Evolutionary conservation across 192 early-diverging fungal species (phyloP), one percentile per base, ranked within the genome.

Genomic region (Rhizophagus sp.): DNA sequence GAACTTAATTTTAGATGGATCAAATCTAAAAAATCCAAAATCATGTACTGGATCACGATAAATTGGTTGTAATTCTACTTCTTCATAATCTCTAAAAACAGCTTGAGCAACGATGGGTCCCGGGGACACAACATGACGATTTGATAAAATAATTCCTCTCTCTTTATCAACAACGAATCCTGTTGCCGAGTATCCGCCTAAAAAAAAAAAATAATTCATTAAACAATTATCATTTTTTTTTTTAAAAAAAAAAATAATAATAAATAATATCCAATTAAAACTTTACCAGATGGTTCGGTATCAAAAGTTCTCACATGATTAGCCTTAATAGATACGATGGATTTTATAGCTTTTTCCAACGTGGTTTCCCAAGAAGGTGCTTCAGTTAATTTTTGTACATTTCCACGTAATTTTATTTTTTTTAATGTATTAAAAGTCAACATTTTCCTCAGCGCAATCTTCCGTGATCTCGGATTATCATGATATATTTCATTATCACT

Each of bases 31-130:
- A 77, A 95, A 93, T 8, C 93, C 93, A 92, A 94, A 95, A 85
- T 95, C 94, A 81, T 95, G 94, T 49, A 95, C 87, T 1, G 94
- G 94, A 75, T 95, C 94, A 50, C 93, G 90, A 78, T 94, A 95
- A 36, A 95, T 88, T 4, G 92, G 90, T 27, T 87, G 84, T 41
- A 93, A 84, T 44, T 89, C 90, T 27, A 94, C 91, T 69, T 93
- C 93, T 82, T 95, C 93, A 73, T 92, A 90, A 79, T 95, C 90
- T 79, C 89, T 88, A 80, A 93, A 88, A 5, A 92, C 84, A 13
- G 91, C 93, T 79, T 92, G 89, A 44, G 89, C 93, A 34, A 92
- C 88, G 76, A 93, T 90, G 7, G 94, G 94, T 0, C 90, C 93
- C 4, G 92, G 84, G 11, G 89, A 91, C 15, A 94, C 92, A 22